phyloP scores from a whole-genome alignment of 2,329 filamentous ascomycete genomes.

The Neonectria coccinea region DNA sequence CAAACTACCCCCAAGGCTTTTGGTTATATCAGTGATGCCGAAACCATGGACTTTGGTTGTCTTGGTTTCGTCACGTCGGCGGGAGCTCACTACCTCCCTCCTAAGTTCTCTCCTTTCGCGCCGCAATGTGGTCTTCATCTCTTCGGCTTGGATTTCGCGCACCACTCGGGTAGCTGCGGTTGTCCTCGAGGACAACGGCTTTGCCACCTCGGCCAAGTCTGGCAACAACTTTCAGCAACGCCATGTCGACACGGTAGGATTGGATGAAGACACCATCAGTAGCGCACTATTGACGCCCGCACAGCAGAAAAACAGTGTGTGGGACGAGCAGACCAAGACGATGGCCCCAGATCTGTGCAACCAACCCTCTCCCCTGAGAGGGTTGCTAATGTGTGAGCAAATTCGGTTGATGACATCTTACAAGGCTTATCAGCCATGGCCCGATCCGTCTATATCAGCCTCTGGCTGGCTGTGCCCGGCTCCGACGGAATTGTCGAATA shows the following conservation, averaged over 20 bases:
- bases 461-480: not conserved
- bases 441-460: not conserved
- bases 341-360: constrained; percentile 7
- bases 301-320: constrained; percentile 10
- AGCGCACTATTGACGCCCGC: constrained; percentile 19
- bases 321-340: not conserved
- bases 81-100: not conserved
- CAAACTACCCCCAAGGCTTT: not conserved
- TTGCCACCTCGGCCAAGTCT: constrained; percentile 5
- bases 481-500: constrained; percentile 18
- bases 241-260: constrained; percentile 1
- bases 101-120: not conserved
- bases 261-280: constrained; percentile 4
- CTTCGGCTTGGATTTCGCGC: not conserved
- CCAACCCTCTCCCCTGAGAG: constrained; percentile 12
- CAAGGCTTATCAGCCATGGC: constrained; percentile 5
- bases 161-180: constrained; percentile 10
- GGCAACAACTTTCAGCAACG: constrained; percentile 2
- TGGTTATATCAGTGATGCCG: not conserved
- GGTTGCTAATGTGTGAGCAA: not conserved
- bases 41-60: not conserved
- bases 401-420: constrained; percentile 6
- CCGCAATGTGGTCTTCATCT: not conserved
- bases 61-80: not conserved
- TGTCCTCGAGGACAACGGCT: not conserved